These are phyloP conservation scores for Alternaria arbusti DNA, from an alignment of 2,329 filamentous ascomycete genomes.

Conservation along the genomic window DNA sequence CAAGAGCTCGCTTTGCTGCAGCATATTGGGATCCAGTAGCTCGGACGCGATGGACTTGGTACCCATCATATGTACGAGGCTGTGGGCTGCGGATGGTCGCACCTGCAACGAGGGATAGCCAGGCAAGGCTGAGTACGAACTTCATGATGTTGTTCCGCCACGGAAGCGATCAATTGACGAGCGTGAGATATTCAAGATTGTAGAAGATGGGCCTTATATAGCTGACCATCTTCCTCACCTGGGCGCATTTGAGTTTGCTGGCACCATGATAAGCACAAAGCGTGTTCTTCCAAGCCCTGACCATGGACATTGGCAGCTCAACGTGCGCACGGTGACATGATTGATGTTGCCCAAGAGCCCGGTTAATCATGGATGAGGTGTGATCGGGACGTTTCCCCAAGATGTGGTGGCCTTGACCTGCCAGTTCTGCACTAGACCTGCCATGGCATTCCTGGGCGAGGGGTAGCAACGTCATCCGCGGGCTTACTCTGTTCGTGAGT, in stretches of 20 bases:
- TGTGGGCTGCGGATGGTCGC: conserved; percentile 32
- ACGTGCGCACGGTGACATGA: conserved; percentile 11
- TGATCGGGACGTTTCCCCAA: conserved; percentile 11
- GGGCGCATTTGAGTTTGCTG: not conserved
- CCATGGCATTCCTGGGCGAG: conserved; percentile 30
- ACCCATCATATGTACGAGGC: conserved; percentile 47
- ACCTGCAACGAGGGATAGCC: conserved; percentile 23
- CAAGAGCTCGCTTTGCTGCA: conserved; percentile 44
- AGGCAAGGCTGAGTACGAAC: conserved; percentile 18
- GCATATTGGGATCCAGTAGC: conserved; percentile 39
- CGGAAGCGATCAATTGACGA: not conserved
- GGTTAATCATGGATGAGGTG: conserved; percentile 14
- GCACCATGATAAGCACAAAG: conserved; percentile 2
- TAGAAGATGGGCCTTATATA: conserved; percentile 3
- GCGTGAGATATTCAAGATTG: not conserved
- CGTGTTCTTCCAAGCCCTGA: conserved; percentile 1
- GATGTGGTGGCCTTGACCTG: conserved; percentile 25
- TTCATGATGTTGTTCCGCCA: conserved; percentile 17
- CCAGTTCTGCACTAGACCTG: conserved; percentile 23
- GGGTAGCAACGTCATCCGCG: conserved; percentile 21
- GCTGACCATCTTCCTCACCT: not conserved
- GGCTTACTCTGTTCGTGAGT: not conserved
- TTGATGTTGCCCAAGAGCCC: not conserved
- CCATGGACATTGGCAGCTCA: conserved; percentile 4
- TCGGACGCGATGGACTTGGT: conserved; percentile 50